Percentiles rank a stretch among this genome's conserved stretches.
These are phyloP conservation scores for Lyophyllum atratum DNA, from an alignment of 768 basidiomycete species.

Conservation along the genomic window DNA sequence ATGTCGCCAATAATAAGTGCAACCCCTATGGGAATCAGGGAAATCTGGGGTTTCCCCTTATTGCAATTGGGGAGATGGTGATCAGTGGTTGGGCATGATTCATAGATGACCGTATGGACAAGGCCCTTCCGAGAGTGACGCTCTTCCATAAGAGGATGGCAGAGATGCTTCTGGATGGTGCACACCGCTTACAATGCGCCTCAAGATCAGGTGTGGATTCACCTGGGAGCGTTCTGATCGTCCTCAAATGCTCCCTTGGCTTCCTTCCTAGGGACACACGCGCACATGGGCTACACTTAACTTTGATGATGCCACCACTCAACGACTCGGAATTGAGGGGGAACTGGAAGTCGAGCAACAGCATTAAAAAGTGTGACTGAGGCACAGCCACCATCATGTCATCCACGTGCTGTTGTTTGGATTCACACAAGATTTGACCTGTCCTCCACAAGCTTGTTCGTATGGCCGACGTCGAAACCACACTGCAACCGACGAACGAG, in stretches of 20 bases:
- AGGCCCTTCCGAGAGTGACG: neutral
- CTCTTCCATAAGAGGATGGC: conserved; percentile 2
- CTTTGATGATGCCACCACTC: neutral
- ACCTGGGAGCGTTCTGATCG: conserved; percentile 15
- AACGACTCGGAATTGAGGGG: neutral
- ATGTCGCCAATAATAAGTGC: neutral
- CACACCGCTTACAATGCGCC: neutral
- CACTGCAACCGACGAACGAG: conserved; percentile 38
- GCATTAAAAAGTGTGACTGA: neutral
- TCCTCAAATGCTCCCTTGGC: conserved; percentile 2
- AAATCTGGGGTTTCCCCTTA: conserved; percentile 1
- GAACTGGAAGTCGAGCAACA: neutral
- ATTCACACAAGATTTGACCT: conserved; percentile 14
- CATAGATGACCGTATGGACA: conserved; percentile 2
- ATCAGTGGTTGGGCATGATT: neutral
- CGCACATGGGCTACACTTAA: neutral
- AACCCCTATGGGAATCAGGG: neutral
- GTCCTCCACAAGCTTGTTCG: conserved; percentile 11
- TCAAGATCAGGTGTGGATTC: conserved; percentile 7
- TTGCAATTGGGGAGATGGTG: neutral
- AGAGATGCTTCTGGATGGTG: neutral
- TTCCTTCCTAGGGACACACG: neutral
- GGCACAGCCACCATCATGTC: conserved; percentile 7
- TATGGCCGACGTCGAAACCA: conserved; percentile 57
- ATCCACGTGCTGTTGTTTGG: conserved; percentile 22